Evolutionary conservation across 2,329 filamentous ascomycete species (phyloP), one percentile per base, ranked within the genome.

Genomic region (Venturia carpophila): DNA sequence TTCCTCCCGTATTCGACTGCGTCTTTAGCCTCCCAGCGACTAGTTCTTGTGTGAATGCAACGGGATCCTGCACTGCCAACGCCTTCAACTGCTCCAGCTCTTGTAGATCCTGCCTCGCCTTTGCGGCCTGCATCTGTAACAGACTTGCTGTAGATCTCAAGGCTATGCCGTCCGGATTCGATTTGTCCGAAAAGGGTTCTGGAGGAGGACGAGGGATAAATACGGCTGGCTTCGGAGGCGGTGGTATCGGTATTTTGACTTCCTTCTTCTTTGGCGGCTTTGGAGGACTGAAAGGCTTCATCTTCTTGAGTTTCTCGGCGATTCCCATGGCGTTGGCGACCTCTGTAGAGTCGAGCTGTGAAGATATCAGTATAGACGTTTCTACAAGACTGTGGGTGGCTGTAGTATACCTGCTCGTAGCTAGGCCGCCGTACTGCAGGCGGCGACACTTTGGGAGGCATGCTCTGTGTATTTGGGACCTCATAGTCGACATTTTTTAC

Each of bases 141-240:
- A 96, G 87, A 10, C 90, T 88, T 67, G 97, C 91, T 58, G 92
- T 90, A 34, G 89, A 90, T 69, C 88, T 87, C 67, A 97, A 82
- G 5, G 93, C 93, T 67, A 97, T 88, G 30, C 89, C 91, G 79
- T 97, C 93, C 9, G 91, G 87, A 72, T 96, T 96, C 62, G 80
- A 77, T 67, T 75, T 77, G 69, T 78, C 76, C 24, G 76, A 76
- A 69, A 82, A 80, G 9, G 79, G 76, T 55, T 77, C 72, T 21
- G 78, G 74, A 30, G 76, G 71, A 34, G 79, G 79, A 66, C 75
- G 76, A 17, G 74, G 71, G 41, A 76, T 78, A 70, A 78, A 79
- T 43, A 72, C 67, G 11, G 72, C 67, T 10, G 70, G 69, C 30
- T 69, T 70, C 56, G 24, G 67, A 62, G 47, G 64, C 21, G 27